Percentiles rank a stretch among this genome's conserved stretches.
Conservation (phyloP, 176 grass and related monocot species). For the Ampelocalamus luodianensis region DNA sequence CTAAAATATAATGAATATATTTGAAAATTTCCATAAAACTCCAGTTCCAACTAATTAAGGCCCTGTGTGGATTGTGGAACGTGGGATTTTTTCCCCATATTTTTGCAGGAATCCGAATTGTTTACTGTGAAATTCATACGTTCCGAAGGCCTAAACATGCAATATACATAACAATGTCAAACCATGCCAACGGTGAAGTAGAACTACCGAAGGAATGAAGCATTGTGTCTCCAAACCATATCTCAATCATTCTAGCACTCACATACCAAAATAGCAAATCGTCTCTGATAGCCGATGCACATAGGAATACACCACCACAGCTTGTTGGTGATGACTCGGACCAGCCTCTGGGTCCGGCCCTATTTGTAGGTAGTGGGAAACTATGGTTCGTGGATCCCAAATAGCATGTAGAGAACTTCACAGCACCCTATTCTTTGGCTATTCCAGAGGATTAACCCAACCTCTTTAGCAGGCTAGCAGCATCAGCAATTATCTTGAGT, state of each 20-base stretch:
- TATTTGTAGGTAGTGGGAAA: neutral
- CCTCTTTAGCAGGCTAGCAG: neutral
- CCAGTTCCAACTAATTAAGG: neutral
- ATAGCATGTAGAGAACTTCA: neutral
- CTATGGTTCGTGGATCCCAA: neutral
- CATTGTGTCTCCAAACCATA: neutral
- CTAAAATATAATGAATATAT: neutral
- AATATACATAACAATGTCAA: neutral
- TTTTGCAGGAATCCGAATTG: neutral
- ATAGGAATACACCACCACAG: neutral
- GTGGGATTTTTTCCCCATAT: neutral
- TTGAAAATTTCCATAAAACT: neutral
- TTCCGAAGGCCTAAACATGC: neutral
- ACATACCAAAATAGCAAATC: neutral
- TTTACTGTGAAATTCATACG: neutral
- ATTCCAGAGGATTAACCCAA: neutral
- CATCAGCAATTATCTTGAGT: neutral
- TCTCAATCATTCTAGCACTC: neutral
- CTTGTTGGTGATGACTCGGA: neutral
- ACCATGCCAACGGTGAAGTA: neutral
- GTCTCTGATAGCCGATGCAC: neutral
- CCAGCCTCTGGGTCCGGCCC: neutral
- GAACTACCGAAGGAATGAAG: neutral
- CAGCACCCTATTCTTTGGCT: slow-evolving; percentile 8
- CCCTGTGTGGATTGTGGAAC: neutral